These are phyloP conservation scores for Peronospora belbahrii DNA, from an alignment of 352 stramenopile species.

Conservation along the genomic window DNA sequence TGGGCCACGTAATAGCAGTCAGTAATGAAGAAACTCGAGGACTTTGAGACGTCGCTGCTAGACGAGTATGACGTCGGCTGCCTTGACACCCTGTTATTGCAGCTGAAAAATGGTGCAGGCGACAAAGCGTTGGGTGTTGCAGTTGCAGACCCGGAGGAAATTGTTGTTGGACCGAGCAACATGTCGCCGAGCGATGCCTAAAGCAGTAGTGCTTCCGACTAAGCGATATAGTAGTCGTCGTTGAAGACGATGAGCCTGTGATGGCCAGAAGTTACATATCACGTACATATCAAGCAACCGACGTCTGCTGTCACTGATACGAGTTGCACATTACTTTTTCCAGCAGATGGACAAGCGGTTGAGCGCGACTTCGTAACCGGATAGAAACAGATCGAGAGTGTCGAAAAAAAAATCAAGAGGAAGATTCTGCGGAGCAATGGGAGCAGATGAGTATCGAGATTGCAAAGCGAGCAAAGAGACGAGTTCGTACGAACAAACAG, in stretches of 20 bases:
- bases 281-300: conserved; percentile 28
- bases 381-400: conserved; percentile 31
- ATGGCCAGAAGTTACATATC: conserved; percentile 21
- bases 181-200: conserved; percentile 32
- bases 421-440: conserved; percentile 12
- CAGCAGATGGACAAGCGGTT: conserved; percentile 9
- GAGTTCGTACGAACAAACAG: conserved; percentile 34
- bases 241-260: not conserved
- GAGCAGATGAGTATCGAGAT: conserved; percentile 5
- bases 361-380: conserved; percentile 13
- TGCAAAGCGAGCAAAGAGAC: conserved; percentile 17
- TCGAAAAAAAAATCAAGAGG: conserved; percentile 18
- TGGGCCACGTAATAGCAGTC: conserved; percentile 48
- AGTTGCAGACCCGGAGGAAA: conserved; percentile 50
- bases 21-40: conserved; percentile 84
- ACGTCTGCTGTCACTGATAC: conserved; percentile 8
- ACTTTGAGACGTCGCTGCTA: conserved; percentile 82
- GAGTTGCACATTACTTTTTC: conserved; percentile 1
- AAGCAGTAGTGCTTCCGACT: not conserved
- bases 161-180: conserved; percentile 44
- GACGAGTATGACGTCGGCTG: conserved; percentile 83
- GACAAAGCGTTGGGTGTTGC: conserved; percentile 36
- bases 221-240: not conserved
- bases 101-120: conserved; percentile 50
- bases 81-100: conserved; percentile 75